Conservation (phyloP, 2,329 filamentous ascomycete species). For the Drechslera avenae region DNA sequence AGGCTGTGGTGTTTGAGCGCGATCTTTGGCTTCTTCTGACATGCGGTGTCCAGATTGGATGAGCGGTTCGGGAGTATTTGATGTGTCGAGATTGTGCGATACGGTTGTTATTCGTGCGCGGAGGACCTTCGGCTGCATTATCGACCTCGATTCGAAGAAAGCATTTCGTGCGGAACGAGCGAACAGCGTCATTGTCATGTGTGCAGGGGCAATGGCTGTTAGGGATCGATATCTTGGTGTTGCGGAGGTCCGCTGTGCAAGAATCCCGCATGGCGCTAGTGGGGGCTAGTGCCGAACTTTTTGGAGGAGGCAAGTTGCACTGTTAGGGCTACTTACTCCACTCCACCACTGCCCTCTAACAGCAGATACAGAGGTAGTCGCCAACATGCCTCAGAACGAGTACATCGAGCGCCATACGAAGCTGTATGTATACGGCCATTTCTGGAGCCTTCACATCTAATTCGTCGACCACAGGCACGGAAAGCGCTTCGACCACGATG, state of each 20-base stretch:
- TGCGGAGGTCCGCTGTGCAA: slow-evolving; percentile 25
- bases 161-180: slow-evolving; percentile 65
- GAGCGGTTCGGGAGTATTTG: slow-evolving; percentile 47
- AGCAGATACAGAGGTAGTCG: slow-evolving; percentile 10
- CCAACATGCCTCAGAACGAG: slow-evolving; percentile 76
- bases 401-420: slow-evolving; percentile 77
- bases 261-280: slow-evolving; percentile 26
- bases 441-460: slow-evolving; percentile 19
- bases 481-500: slow-evolving; percentile 76
- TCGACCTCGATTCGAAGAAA: slow-evolving; percentile 63
- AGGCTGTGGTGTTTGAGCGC: slow-evolving; percentile 22
- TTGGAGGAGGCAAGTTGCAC: slow-evolving; percentile 29
- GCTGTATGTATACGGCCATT: slow-evolving; percentile 50
- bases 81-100: slow-evolving; percentile 47
- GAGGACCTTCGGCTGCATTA: slow-evolving; percentile 59
- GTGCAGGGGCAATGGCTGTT: slow-evolving; percentile 22
- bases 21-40: slow-evolving; percentile 32
- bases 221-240: slow-evolving; percentile 12
- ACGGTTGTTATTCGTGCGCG: slow-evolving; percentile 54
- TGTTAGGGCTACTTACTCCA: slow-evolving; percentile 14
- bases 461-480: slow-evolving; percentile 31
- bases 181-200: slow-evolving; percentile 46
- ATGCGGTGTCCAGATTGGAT: slow-evolving; percentile 56
- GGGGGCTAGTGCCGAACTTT: slow-evolving; percentile 25
- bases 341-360: slow-evolving; percentile 10